These are phyloP conservation scores for Fusarium verrucosum DNA, from an alignment of 2,329 filamentous ascomycete genomes.

Conservation along the genomic window DNA sequence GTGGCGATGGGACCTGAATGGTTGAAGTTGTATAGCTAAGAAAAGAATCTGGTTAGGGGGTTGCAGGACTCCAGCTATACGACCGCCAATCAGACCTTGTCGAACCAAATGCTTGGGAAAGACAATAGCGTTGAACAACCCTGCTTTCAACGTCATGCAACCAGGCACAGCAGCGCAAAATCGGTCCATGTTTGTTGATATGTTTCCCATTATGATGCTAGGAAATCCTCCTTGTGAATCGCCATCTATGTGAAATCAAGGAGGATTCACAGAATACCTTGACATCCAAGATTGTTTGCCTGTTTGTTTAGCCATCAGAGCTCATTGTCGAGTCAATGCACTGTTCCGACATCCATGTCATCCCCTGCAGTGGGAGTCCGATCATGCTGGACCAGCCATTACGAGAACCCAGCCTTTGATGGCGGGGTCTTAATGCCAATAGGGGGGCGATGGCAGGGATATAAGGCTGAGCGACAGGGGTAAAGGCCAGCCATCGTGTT, in stretches of 20 bases:
- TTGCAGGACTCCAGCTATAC: constrained; percentile 25
- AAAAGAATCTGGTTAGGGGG: constrained; percentile 30
- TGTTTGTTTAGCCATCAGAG: constrained; percentile 22
- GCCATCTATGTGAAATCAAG: background rate
- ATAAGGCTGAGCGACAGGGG: constrained; percentile 33
- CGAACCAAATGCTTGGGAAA: constrained; percentile 40
- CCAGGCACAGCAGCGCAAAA: background rate
- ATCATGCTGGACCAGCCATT: constrained; percentile 29
- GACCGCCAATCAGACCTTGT: constrained; percentile 44
- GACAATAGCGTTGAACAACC: constrained; percentile 28
- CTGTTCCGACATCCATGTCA: constrained; percentile 16
- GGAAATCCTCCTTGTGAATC: background rate
- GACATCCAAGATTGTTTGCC: constrained; percentile 7
- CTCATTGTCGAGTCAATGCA: constrained; percentile 31
- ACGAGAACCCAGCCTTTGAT: constrained; percentile 19
- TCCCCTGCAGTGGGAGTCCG: constrained; percentile 25
- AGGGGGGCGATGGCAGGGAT: constrained; percentile 39
- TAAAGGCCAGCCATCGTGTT: constrained; percentile 31
- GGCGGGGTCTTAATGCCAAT: constrained; percentile 40
- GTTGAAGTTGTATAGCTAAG: constrained; percentile 31
- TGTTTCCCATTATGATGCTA: background rate
- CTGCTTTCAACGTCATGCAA: constrained; percentile 32
- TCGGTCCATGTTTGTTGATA: background rate
- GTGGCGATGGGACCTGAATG: constrained; percentile 37
- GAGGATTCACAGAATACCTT: constrained; percentile 4